Conservation (phyloP, 768 basidiomycete species). For the Termitomyces sp. region DNA sequence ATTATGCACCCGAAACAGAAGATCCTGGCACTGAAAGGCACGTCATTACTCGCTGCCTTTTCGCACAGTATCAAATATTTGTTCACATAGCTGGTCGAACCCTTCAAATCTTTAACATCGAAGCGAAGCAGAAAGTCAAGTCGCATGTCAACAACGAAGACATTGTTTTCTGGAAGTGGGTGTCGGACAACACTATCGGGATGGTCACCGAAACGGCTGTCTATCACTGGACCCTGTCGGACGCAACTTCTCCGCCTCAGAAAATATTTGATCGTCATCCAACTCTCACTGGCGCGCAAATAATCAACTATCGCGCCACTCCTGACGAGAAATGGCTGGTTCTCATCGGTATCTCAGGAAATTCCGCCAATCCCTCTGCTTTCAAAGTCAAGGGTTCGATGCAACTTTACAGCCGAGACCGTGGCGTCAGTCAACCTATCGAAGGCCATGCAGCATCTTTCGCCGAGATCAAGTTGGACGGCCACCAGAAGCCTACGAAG, state of each 20-base stretch:
- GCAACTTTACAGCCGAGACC: constrained; percentile 93
- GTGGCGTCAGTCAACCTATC: constrained; percentile 95
- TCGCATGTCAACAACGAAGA: constrained; percentile 93
- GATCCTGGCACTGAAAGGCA: constrained; percentile 93
- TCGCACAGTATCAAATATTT: constrained; percentile 15
- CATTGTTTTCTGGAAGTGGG: constrained; percentile 99
- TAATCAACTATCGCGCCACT: constrained; percentile 96
- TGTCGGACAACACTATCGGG: constrained; percentile 86
- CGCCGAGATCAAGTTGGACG: constrained; percentile 88
- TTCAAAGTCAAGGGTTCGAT: constrained; percentile 99
- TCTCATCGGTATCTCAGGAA: constrained; percentile 91
- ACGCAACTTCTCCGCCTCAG: constrained; percentile 75
- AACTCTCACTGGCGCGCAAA: constrained; percentile 91
- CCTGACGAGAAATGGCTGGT: constrained; percentile 97
- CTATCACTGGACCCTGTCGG: constrained; percentile 83
- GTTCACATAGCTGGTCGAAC: constrained; percentile 83
- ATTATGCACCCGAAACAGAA: constrained; percentile 98
- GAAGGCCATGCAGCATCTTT: constrained; percentile 99
- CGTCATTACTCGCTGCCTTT: constrained; percentile 20
- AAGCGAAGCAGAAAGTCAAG: constrained; percentile 96
- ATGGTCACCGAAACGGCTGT: constrained; percentile 94
- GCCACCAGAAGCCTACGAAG: constrained; percentile 81
- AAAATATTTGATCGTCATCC: constrained; percentile 97
- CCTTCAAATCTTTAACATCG: constrained; percentile 97
- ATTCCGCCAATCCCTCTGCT: constrained; percentile 87